Base-by-base conservation (phyloP, 805 yeast genomes). In the Sungouiozyma intestinalis region DNA sequence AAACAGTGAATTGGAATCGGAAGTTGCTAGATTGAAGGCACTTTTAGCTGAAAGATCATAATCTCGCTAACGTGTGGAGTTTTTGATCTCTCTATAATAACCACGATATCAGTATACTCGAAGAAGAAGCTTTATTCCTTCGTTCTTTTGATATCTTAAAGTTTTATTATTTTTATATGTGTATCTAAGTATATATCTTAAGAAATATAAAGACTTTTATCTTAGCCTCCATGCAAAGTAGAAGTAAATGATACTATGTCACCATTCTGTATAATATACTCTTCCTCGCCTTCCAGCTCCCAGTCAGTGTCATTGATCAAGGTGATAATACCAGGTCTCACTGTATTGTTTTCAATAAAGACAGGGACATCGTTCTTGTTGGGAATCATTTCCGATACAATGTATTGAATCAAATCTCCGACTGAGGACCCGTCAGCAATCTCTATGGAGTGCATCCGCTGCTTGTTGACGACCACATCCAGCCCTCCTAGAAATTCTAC, bases 231-330 rank as follows among this genome's bases (percentile, higher is more conserved):
- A 53, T 90, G 98, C 46, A 90, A 67, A 3, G 98, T 92, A 35
- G 94, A 83, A 1, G 97, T 90, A 55, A 90, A 90, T 2, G 94
- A 77, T 33, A 90, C 72, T 17, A 76, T 69, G 60, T 90, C 98
- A 11, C 83, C 80, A 38, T 73, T 64, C 60, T 85, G 82, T 14
- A 92, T 60, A n/a, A 69, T 76, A 54, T 87, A 87, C 8, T 76
- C 81, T 52, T 85, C 87, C 61, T 81, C 87, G 9, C 86, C 97
- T 59, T 87, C 94, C 13, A 90, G 64, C 55, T 90, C 98, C 97
- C 97, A 90, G 64, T 90, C 98, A 0, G 94, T 79, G 58, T 90
- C 97, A 56, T 90, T 90, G 47, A 90, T 82, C 43, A 90, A 70
- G 8, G 92, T 95, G 46, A 90, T 67, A 38, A 90, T 85, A 2